Percentiles rank a stretch among this genome's conserved stretches.
These are phyloP conservation scores for Ulota crispa DNA, from an alignment of 225 moss, liverwort and hornwort species.

Conservation along the genomic window DNA sequence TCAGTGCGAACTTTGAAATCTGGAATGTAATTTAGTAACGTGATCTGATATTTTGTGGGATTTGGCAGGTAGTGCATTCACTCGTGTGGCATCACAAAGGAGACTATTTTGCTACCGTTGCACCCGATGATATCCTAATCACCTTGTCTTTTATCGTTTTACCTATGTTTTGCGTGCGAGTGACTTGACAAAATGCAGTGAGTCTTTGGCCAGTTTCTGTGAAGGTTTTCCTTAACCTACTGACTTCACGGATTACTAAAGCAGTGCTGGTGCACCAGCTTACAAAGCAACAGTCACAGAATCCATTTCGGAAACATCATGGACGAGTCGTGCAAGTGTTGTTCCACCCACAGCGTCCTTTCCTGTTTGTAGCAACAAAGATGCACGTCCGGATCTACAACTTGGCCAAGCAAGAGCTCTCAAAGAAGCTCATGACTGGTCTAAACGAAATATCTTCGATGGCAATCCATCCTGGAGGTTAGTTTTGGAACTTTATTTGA, in stretches of 20 bases:
- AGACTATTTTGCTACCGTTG: constrained; percentile 93
- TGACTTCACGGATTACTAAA: constrained; percentile 69
- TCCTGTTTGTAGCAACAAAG: constrained; percentile 95
- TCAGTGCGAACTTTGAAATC: neutral
- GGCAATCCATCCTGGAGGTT: constrained; percentile 93
- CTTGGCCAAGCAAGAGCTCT: constrained; percentile 78
- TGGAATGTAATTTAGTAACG: neutral
- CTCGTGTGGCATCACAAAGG: constrained; percentile 94
- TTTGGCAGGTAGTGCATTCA: constrained; percentile 66
- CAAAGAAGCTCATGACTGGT: constrained; percentile 89
- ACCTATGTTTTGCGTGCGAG: neutral
- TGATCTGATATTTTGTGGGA: constrained; percentile 11
- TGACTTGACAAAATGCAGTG: neutral
- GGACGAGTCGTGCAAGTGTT: constrained; percentile 88
- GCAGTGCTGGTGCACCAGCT: constrained; percentile 92
- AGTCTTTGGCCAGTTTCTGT: neutral
- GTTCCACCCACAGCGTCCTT: constrained; percentile 91
- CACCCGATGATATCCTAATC: constrained; percentile 95
- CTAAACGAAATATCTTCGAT: constrained; percentile 89
- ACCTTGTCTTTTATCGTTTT: neutral
- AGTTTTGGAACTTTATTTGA: constrained; percentile 1
- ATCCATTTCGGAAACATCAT: constrained; percentile 94
- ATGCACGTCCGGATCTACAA: constrained; percentile 95
- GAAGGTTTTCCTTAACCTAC: constrained; percentile 22
- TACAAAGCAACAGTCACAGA: constrained; percentile 86